Evolutionary conservation across 495 filamentous ascomycete genomes (phyloP).

Genomic region (Trichodelitschia bisporula): DNA sequence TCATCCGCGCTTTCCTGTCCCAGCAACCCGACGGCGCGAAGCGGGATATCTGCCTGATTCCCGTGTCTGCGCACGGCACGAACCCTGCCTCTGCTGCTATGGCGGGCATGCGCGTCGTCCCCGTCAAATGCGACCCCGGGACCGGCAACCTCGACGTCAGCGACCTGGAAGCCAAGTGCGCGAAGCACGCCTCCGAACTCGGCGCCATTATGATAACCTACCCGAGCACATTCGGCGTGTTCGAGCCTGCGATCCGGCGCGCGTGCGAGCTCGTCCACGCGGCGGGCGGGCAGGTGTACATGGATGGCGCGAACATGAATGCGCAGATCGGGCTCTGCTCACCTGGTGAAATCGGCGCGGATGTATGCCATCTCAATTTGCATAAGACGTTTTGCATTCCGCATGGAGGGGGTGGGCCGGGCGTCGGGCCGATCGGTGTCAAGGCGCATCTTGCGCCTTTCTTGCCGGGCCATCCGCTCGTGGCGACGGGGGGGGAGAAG

Average conservation of each 20-base stretch:
- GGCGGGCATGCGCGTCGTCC: slow-evolving; percentile 91
- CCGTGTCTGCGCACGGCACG: slow-evolving; percentile 89
- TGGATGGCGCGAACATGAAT: slow-evolving; percentile 99
- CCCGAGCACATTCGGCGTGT: slow-evolving; percentile 90
- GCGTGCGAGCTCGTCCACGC: slow-evolving; percentile 70
- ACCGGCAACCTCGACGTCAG: slow-evolving; percentile 77
- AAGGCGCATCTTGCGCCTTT: slow-evolving; percentile 54
- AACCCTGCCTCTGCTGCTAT: slow-evolving; percentile 94
- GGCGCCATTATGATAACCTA: slow-evolving; percentile 98
- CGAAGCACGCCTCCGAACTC: slow-evolving; percentile 64
- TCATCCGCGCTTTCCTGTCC: slow-evolving; percentile 75
- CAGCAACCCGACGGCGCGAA: slow-evolving; percentile 31
- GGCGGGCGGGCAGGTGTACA: slow-evolving; percentile 88
- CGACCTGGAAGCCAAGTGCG: slow-evolving; percentile 69
- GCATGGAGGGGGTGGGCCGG: slow-evolving; percentile 86
- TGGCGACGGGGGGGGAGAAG: slow-evolving; percentile 36
- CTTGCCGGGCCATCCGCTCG: slow-evolving; percentile 51
- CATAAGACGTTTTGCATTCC: slow-evolving; percentile 99
- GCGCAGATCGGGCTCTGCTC: slow-evolving; percentile 95
- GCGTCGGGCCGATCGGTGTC: slow-evolving; percentile 88
- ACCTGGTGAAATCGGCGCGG: slow-evolving; percentile 87
- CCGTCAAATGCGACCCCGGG: slow-evolving; percentile 71
- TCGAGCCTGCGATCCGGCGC: slow-evolving; percentile 74
- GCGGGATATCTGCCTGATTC: slow-evolving; percentile 87
- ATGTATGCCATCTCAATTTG: slow-evolving; percentile 93